Base-by-base conservation (phyloP, 106 monocot species). In the Xerophyta viscosa region DNA sequence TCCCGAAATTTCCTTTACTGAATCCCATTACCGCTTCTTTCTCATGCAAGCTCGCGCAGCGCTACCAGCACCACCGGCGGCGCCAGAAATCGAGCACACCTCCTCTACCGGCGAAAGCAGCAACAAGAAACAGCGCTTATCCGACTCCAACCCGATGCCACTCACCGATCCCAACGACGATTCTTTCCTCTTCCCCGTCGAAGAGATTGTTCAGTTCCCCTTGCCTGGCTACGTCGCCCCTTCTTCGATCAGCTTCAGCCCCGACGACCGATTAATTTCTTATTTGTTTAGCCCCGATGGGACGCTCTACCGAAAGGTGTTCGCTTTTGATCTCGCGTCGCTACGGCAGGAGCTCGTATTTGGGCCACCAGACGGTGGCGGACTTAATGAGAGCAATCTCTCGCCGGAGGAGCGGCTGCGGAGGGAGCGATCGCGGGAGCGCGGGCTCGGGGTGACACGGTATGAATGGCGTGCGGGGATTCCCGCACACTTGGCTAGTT, bases 341-440 rank as follows among this genome's bases (percentile, higher is more conserved):
- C 14, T 62, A 2, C 24, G 67, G 49, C 78, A 96, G 37, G 82
- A 85, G 26, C 46, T 96, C 27, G 66, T 85, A 8, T 96, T 96
- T 27, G 48, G 73, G 6, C 89, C 96, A 3, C 88, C 88, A 13
- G 79, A 77, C 2, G 96, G 96, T 3, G 85, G 85, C 0, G 96
- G 89, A 8, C 79, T 96, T 26, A 81, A 89, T 30, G 96, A 96
- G 80, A 67, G 68, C 56, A 89, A 76, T 41, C 68, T 96, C 15
- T 89, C 96, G 18, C 56, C 76, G 11, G 89, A 96, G 82, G 96
- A 96, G 76, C 71, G 71, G 68, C 68, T 96, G 56, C 71, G 96
- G 50, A 66, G 96, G 33, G 96, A 96, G 81, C 67, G 96, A 48
- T 52, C 77, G 15, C 75, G 89, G 58, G 96, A 96, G 65, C 68